Evolutionary conservation across 306 rosid genomes (phyloP).

Genomic region (Hylodesmum podocarpum): DNA sequence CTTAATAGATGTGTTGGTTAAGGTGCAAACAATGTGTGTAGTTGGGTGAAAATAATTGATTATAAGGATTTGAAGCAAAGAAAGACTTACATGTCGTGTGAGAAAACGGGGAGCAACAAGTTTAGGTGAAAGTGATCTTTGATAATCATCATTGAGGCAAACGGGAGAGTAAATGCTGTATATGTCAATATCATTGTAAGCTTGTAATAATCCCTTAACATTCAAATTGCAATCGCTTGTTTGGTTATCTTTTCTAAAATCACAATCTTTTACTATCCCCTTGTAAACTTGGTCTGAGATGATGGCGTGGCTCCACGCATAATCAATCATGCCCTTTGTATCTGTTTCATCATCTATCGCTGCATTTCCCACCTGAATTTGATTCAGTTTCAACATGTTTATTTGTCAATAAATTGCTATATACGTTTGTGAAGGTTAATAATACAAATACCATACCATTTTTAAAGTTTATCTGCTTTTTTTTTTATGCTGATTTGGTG

Average conservation of each 20-base stretch:
- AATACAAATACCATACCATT: too few species aligned
- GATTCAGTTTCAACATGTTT: not conserved
- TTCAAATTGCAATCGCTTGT: constrained; percentile 26
- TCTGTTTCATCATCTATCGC: constrained; percentile 50
- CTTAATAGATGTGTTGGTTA: too few species aligned
- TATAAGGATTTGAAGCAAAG: too few species aligned
- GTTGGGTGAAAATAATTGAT: too few species aligned
- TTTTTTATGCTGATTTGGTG: too few species aligned
- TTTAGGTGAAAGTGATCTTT: not conserved
- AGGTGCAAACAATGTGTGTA: too few species aligned
- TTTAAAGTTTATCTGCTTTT: too few species aligned
- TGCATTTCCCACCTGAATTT: constrained; percentile 63
- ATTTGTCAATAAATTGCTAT: not conserved
- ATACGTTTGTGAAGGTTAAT: not conserved
- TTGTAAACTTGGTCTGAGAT: constrained; percentile 46
- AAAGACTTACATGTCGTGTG: constrained; percentile 46
- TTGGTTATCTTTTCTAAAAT: constrained; percentile 23
- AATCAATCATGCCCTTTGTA: constrained; percentile 48
- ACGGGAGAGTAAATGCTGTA: constrained; percentile 56
- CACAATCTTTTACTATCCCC: constrained; percentile 36
- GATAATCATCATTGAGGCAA: constrained; percentile 29
- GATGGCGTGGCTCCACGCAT: constrained; percentile 64
- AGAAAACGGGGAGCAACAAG: constrained; percentile 56
- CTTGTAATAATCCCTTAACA: constrained; percentile 9
- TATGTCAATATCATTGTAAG: constrained; percentile 47